Evolutionary conservation across 345 rosid genomes (phyloP).

Genomic region (Citrus mangshanensis): DNA sequence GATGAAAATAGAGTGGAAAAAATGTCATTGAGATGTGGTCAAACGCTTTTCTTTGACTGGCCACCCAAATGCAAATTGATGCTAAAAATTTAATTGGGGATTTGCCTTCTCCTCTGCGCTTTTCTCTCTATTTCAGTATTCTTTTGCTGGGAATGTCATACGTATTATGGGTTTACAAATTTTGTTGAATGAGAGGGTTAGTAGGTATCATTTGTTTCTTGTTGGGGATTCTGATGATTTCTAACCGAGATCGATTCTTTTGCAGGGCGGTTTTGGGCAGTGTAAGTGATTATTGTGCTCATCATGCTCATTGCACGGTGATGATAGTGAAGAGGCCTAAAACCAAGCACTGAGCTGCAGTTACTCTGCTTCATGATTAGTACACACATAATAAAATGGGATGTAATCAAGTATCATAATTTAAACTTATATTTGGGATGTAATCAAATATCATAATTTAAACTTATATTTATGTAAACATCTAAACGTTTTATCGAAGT

Average conservation of each 20-base stretch:
- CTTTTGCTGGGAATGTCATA: not conserved
- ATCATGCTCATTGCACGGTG: conserved; percentile 95
- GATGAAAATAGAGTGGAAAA: not conserved
- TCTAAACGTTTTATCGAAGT: not conserved
- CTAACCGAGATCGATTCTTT: not conserved
- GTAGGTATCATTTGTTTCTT: not conserved
- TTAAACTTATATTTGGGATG: not conserved
- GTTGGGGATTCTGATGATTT: not conserved
- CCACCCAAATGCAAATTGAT: too few species aligned
- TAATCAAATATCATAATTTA: not conserved
- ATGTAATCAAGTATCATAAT: not conserved
- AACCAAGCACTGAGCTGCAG: conserved; percentile 29
- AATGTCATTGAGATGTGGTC: not conserved
- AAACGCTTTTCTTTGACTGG: not conserved
- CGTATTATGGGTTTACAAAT: not conserved
- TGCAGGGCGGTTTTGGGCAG: conserved; percentile 89
- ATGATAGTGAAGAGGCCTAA: conserved; percentile 86
- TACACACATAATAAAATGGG: not conserved
- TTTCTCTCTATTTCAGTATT: not conserved
- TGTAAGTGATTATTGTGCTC: conserved; percentile 91
- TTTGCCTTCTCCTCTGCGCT: not conserved
- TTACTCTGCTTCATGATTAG: not conserved
- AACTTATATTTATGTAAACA: not conserved
- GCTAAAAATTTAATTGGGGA: not conserved
- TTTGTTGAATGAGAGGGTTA: not conserved